Conservation (phyloP, 192 early-diverging fungal species). For the Thamnidium elegans region DNA sequence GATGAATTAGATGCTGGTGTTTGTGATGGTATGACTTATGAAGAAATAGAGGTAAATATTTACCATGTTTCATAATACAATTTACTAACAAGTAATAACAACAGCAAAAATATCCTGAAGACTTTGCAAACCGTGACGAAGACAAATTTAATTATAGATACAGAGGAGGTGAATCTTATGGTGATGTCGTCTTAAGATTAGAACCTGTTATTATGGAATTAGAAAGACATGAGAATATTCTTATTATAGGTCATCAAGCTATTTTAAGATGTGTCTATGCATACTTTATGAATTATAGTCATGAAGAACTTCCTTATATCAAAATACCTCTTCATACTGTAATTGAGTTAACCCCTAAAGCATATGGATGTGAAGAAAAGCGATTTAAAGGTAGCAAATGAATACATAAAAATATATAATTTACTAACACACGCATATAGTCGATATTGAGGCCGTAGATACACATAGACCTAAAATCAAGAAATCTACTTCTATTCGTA, state of each 20-base stretch:
- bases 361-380: constrained; percentile 94
- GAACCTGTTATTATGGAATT: constrained; percentile 99
- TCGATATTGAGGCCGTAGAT: constrained; percentile 97
- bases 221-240: constrained; percentile 92
- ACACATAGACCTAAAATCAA: constrained; percentile 84
- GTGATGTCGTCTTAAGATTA: constrained; percentile 90
- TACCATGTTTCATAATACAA: background rate
- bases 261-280: constrained; percentile 96
- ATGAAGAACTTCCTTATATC: constrained; percentile 95
- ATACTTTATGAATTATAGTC: constrained; percentile 91
- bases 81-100: background rate
- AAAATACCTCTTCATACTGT: constrained; percentile 98
- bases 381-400: constrained; percentile 68
- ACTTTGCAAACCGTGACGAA: constrained; percentile 89
- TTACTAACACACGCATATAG: constrained; percentile 17
- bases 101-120: constrained; percentile 81
- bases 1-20: constrained; percentile 97
- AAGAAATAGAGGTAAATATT: constrained; percentile 80
- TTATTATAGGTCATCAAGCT: constrained; percentile 97
- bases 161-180: constrained; percentile 77
- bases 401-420: background rate
- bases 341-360: constrained; percentile 93
- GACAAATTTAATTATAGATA: constrained; percentile 96
- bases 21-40: constrained; percentile 98
- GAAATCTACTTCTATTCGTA: background rate